Percentiles rank a stretch among this genome's conserved stretches.
Conservation (phyloP, 768 basidiomycete species). For the Tephrocybe sp. region DNA sequence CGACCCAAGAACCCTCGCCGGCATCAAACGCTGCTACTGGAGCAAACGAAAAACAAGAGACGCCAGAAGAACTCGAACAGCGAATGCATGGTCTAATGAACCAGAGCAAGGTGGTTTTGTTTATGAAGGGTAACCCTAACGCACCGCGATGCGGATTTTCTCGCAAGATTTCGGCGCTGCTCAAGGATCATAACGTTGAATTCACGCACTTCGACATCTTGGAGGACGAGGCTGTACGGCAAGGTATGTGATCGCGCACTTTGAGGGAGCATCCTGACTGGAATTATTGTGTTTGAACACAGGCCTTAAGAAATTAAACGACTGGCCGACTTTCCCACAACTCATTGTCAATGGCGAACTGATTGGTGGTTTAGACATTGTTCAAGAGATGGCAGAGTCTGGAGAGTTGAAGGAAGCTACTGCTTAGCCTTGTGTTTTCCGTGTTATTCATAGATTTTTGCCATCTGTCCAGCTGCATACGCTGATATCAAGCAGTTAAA, state of each 20-base stretch:
- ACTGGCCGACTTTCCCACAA: slow-evolving; percentile 91
- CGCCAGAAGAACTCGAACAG: slow-evolving; percentile 60
- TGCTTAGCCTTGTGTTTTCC: slow-evolving; percentile 6
- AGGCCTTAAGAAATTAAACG: slow-evolving; percentile 76
- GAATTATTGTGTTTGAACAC: slow-evolving; percentile 1
- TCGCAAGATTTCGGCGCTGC: slow-evolving; percentile 63
- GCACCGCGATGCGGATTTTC: slow-evolving; percentile 86
- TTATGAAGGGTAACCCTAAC: slow-evolving; percentile 88
- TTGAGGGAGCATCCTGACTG: not conserved
- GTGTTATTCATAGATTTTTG: not conserved
- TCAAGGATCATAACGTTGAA: slow-evolving; percentile 59
- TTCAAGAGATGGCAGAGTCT: slow-evolving; percentile 80
- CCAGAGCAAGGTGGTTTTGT: slow-evolving; percentile 73
- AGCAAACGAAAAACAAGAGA: slow-evolving; percentile 36
- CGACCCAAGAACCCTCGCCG: slow-evolving; percentile 38
- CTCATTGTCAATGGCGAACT: slow-evolving; percentile 88
- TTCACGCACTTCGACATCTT: slow-evolving; percentile 86
- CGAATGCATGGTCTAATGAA: slow-evolving; percentile 75
- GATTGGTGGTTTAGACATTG: slow-evolving; percentile 92
- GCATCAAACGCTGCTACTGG: slow-evolving; percentile 20
- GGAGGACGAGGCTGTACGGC: slow-evolving; percentile 74
- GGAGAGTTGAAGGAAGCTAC: slow-evolving; percentile 68
- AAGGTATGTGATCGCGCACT: slow-evolving; percentile 46
- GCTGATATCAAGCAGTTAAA: not conserved
- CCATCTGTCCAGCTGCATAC: too few relatives aligned